These are phyloP conservation scores for Phytopythium litorale DNA, from an alignment of 352 stramenopile species.

Conservation along the genomic window DNA sequence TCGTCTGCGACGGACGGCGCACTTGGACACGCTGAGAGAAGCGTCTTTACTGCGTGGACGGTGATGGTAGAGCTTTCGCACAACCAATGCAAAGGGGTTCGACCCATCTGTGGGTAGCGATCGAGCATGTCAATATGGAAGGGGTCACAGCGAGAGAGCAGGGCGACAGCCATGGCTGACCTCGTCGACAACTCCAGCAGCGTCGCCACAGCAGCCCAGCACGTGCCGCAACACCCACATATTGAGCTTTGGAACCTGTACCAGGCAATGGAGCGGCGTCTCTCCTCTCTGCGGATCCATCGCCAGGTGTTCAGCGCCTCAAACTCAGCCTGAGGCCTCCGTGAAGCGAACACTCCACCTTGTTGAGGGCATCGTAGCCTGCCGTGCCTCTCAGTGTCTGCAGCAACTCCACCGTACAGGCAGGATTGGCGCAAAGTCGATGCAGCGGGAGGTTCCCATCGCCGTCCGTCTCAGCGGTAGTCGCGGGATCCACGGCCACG, in stretches of 20 bases:
- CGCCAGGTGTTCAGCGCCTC: neutral
- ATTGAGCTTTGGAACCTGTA: conserved; percentile 19
- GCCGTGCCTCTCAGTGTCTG: conserved; percentile 27
- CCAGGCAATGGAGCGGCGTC: conserved; percentile 49
- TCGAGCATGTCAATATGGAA: conserved; percentile 2
- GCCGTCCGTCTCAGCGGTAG: conserved; percentile 36
- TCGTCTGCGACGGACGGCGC: conserved; percentile 12
- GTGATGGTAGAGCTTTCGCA: conserved; percentile 32
- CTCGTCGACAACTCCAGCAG: conserved; percentile 29
- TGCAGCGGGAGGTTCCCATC: conserved; percentile 44
- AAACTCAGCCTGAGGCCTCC: neutral
- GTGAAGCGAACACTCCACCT: conserved; percentile 14
- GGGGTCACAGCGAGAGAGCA: too few relatives aligned
- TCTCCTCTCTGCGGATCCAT: conserved; percentile 20
- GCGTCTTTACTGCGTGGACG: conserved; percentile 12
- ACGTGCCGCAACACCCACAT: conserved; percentile 32
- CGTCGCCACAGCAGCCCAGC: conserved; percentile 25
- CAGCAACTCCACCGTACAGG: conserved; percentile 40
- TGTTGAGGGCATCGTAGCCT: conserved; percentile 35
- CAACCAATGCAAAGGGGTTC: conserved; percentile 56
- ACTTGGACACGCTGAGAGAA: conserved; percentile 21
- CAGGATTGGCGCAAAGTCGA: conserved; percentile 38
- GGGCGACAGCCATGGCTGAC: conserved; percentile 12
- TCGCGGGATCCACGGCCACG: conserved; percentile 25
- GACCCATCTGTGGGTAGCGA: conserved; percentile 23